Conservation (phyloP, 2,329 filamentous ascomycete species). For the Ophiobolus disseminans region DNA sequence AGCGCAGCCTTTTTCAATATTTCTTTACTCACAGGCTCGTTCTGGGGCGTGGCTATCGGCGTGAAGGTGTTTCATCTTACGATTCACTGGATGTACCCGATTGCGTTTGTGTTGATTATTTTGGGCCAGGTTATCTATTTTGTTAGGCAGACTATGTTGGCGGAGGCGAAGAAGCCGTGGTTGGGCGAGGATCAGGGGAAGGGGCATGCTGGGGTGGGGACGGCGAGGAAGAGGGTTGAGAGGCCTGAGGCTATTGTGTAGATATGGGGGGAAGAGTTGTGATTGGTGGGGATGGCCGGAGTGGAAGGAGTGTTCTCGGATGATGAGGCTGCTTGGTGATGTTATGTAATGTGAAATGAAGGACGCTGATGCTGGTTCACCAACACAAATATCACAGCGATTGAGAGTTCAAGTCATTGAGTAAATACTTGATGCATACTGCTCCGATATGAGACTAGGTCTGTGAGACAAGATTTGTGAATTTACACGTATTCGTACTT, state of each 20-base stretch:
- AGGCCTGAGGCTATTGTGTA: slow-evolving; percentile 39
- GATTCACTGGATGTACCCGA: slow-evolving; percentile 91
- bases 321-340: too few species aligned
- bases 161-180: slow-evolving; percentile 95
- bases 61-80: slow-evolving; percentile 80
- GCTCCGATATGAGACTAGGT: too few species aligned
- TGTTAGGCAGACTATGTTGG: slow-evolving; percentile 78
- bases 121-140: slow-evolving; percentile 88
- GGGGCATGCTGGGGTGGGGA: slow-evolving; percentile 37
- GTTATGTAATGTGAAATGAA: too few species aligned
- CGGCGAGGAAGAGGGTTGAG: slow-evolving; percentile 40
- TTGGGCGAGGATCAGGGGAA: slow-evolving; percentile 83
- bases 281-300: not conserved
- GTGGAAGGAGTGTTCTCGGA: not conserved
- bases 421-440: too few species aligned
- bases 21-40: slow-evolving; percentile 89
- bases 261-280: not conserved
- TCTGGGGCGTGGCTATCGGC: slow-evolving; percentile 96
- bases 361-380: too few species aligned
- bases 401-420: too few species aligned
- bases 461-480: too few species aligned
- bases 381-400: too few species aligned
- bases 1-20: slow-evolving; percentile 97
- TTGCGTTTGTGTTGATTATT: slow-evolving; percentile 93
- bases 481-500: too few species aligned